Evolutionary conservation across 2,329 filamentous ascomycete genomes (phyloP).

Genomic region (Aspergillus sp.): DNA sequence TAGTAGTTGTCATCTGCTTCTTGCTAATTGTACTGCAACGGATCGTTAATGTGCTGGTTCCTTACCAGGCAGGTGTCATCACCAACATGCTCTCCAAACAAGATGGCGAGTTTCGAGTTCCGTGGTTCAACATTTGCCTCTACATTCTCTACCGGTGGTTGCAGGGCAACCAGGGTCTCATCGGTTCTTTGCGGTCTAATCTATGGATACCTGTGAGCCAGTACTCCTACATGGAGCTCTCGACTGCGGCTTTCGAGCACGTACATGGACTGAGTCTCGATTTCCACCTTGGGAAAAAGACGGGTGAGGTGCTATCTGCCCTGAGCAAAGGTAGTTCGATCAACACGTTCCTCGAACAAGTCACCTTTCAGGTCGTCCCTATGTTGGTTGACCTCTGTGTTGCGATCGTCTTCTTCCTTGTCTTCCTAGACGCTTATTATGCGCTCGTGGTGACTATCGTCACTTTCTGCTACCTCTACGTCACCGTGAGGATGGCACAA

Average conservation of each 20-base stretch:
- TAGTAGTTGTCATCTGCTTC: slow-evolving; percentile 81
- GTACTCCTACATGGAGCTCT: slow-evolving; percentile 92
- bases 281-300: slow-evolving; percentile 95
- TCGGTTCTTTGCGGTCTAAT: slow-evolving; percentile 78
- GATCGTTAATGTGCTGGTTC: slow-evolving; percentile 82
- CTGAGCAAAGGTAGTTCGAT: slow-evolving; percentile 95
- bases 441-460: slow-evolving; percentile 86
- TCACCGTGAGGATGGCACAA: slow-evolving; percentile 94
- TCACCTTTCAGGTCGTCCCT: slow-evolving; percentile 92
- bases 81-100: slow-evolving; percentile 70
- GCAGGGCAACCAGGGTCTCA: slow-evolving; percentile 83
- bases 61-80: slow-evolving; percentile 75
- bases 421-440: slow-evolving; percentile 83
- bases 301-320: slow-evolving; percentile 91
- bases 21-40: slow-evolving; percentile 77
- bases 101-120: slow-evolving; percentile 59
- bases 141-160: slow-evolving; percentile 79
- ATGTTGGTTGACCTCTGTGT: slow-evolving; percentile 90
- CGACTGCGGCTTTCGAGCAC: slow-evolving; percentile 94
- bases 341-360: slow-evolving; percentile 93
- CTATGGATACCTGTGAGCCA: slow-evolving; percentile 97
- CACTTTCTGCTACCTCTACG: slow-evolving; percentile 93
- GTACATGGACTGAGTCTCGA: slow-evolving; percentile 93
- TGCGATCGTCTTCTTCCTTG: slow-evolving; percentile 78
- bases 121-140: slow-evolving; percentile 72